Evolutionary conservation across 129 eudicot genomes (phyloP).

Genomic region (Dittrichia graveolens): DNA sequence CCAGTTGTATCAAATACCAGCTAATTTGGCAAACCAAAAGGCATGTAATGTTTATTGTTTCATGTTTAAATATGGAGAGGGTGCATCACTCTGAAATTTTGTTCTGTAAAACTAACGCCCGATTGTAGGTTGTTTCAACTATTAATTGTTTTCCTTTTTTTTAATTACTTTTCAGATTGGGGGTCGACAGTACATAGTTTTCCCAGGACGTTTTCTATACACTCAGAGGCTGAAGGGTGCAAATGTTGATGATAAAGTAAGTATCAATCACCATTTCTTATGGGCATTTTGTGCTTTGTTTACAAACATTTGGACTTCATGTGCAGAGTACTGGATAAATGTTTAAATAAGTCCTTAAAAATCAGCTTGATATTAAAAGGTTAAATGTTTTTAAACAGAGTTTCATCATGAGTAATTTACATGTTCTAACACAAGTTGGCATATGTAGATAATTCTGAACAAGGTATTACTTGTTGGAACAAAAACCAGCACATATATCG

Average conservation of each 20-base stretch:
- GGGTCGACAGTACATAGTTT: constrained; percentile 80
- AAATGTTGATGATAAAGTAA: constrained; percentile 79
- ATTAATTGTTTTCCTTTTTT: constrained; percentile 11
- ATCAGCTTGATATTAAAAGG: no score
- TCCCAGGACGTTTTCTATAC: constrained; percentile 83
- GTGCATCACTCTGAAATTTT: no score
- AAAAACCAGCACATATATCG: constrained; percentile 68
- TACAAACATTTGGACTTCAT: background rate
- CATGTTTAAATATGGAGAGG: no score
- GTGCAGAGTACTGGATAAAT: background rate
- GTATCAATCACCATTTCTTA: constrained; percentile 5
- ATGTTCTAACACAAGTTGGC: constrained; percentile 3
- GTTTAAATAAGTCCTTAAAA: no score
- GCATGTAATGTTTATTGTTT: no score
- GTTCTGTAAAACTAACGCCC: no score
- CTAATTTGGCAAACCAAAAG: no score
- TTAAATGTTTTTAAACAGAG: background rate
- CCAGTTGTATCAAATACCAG: no score
- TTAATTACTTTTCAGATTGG: constrained; percentile 61
- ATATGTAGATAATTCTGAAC: constrained; percentile 70
- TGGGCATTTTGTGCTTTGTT: constrained; percentile 5
- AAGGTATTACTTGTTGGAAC: constrained; percentile 94
- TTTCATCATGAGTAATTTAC: background rate
- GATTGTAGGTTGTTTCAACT: background rate
- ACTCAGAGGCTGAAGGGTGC: constrained; percentile 94